phyloP scores from a whole-genome alignment of 306 rosid genomes.

The Vachellia collinsii region DNA sequence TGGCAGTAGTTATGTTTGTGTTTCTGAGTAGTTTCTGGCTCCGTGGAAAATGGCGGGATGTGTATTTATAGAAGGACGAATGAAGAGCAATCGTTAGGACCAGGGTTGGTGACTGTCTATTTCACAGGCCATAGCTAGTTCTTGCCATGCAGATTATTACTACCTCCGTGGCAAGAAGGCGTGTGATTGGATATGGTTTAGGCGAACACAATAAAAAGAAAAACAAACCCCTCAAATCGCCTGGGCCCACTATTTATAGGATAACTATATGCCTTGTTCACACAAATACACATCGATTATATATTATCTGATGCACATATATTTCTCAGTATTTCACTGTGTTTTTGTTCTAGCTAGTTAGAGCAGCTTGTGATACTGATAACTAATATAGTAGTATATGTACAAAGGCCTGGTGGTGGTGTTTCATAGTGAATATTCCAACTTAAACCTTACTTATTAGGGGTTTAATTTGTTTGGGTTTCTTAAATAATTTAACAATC shows the following conservation, averaged over 20 bases:
- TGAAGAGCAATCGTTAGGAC: neutral
- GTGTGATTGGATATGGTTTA: constrained; percentile 1
- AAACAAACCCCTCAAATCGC: neutral
- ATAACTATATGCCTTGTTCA: neutral
- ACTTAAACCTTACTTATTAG: neutral
- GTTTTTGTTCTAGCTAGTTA: neutral
- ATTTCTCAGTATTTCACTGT: neutral
- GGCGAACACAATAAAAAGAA: neutral
- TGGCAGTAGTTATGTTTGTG: neutral
- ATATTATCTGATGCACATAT: neutral
- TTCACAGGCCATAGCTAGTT: neutral
- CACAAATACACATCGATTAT: neutral
- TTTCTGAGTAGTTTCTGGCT: neutral
- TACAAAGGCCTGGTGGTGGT: no score
- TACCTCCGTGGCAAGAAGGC: neutral
- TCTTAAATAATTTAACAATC: no score
- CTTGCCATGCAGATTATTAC: neutral
- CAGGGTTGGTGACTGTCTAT: neutral
- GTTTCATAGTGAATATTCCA: neutral
- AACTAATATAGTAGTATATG: no score
- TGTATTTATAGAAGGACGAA: neutral
- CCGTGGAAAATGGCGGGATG: neutral
- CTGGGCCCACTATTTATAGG: neutral
- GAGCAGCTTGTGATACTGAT: no score
- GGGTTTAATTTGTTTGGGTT: no score